Base-by-base conservation (phyloP, 108 stramenopile genomes). In the Schizochytrium sp. region DNA sequence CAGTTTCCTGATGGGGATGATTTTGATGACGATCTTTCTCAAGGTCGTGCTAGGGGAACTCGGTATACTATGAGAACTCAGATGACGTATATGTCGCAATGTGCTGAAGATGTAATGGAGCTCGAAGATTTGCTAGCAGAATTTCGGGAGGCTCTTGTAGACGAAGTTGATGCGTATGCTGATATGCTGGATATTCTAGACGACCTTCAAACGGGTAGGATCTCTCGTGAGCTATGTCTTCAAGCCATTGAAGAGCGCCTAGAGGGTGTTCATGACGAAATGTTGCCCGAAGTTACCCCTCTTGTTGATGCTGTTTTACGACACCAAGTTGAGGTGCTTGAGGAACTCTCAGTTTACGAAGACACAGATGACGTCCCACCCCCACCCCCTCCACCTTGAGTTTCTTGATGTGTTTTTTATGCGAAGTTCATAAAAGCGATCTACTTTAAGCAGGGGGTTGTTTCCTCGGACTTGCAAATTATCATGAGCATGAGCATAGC, bases 181-280 rank as follows among this genome's bases (percentile, higher is more conserved):
- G 64, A 69, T 44, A 69, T 69, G 64, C 12, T 69, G 2, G 64
- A 69, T 44, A 15, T 69, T 38, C 64, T 69, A 38, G 64, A 69
- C 42, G 64, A 69, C 64, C 64, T 69, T 1, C 64, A 15, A 2
- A 8, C 12, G 5, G 64, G 64, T 7, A 38, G 64, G 5, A 69
- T 69, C 64, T 28, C 64, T 7, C 64, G 64, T 44, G 64, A 12
- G 42, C 1, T 69, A 44, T 69, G 64, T 15, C 1, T 44, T 8
- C 64, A 69, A 44, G 15, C 64, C 19, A 1, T 69, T 1, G 64
- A 69, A 15, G 64, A 69, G 64, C 64, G 64, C 64, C 44, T 69
- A 7, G 64, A 69, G 28, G 64, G 40, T 44, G 44, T 44, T 0
- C 64, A 69, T 44, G 64, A 69, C 0, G 15, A 15, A 44, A 38